Evolutionary conservation across 768 basidiomycete species (phyloP), one percentile per base, ranked within the genome.

Genomic region (Tubosaeta sp.): DNA sequence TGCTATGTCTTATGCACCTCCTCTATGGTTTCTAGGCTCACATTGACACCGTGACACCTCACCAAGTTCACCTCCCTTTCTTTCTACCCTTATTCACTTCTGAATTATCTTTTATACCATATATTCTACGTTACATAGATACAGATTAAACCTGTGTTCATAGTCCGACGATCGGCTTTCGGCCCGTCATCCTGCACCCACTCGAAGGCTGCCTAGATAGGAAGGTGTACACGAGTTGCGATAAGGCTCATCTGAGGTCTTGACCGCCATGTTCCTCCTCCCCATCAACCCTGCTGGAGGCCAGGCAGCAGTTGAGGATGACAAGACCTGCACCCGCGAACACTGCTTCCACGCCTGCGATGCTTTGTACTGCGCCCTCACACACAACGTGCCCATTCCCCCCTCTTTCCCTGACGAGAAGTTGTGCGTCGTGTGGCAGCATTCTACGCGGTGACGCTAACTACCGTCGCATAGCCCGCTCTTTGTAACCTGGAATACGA

Each of bases 401-500:
- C 83, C 88, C 39, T 64, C 70, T 50, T 93, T 92, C 65, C 66
- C 76, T 13, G 78, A 90, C 55, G 83, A 85, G 49, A 85, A 88
- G 68, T 94, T 83, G 92, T 94, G 67, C 62, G 86, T 73, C 40
- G 18, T 27, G 81, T 72, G 18, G 39, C 29, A 36, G 46, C 24
- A 38, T 43, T 16, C 36, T 19, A 21, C 21, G 49, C 30, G n/a
- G 6, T 6, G 46, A 43, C 34, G n/a, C 56, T 55, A 42, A 61
- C 32, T 7, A 31, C n/a, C 32, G 27, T 34, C 27, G 7, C 44
- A 34, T 14, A 69, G 67, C 69, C 93, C 94, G 12, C 76, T 99
- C 49, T 99, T 99, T 69, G 92, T 98, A 29, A 98, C 95, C 6
- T 99, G 94, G 94, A 94, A 92, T 69, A 86, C 81, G 40, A 79